Evolutionary conservation across 768 basidiomycete species (phyloP), one percentile per base, ranked within the genome.

Genomic region (Favolaschia claudopus): DNA sequence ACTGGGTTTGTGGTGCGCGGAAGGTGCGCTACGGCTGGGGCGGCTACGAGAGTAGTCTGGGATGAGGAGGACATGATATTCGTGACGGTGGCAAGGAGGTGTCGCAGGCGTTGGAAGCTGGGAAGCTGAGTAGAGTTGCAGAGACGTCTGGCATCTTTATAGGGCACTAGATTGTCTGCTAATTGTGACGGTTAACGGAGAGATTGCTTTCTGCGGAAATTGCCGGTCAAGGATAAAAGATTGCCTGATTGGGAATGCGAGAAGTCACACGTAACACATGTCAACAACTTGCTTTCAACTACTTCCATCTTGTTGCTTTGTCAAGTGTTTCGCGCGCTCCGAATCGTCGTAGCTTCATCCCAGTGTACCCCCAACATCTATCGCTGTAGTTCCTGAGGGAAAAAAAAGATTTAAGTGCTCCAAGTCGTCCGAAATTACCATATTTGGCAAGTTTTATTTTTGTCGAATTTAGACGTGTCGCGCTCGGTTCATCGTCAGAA

Each of bases 1-100:
- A 72, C 66, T 14, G 71, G 70, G 60, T 70, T 70, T 29, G 59
- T 60, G 17, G 59, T 49, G 27, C 55, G 55, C 22, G 39, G 45
- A 31, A 40, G 46, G 28, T 40, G 55, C 37, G 55, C 40, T 24
- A 48, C 46, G n/a, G 55, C 46, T 48, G 55, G 42, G 28, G 55
- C 39, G 46, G 55, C 45, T 20, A 39, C 40, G 31, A 33, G 19
- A 33, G 34, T 29, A 19, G n/a, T n/a, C n/a, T 29, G 28, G 46
- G n/a, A 33, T 28, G 46, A 20, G 31, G n/a, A 8, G 46, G 29
- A 31, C 27, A 33, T 47, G 46, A 47, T 33, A 47, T 47, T 47
- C 28, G 17, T 5, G 20, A 33, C 2, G 45, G 19, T n/a, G n/a
- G 34, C 32, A 29, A 24, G 27, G 19, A 29, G 8, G 9, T 19